Conservation (phyloP, 2,329 filamentous ascomycete species). For the Penicillium glabrum region DNA sequence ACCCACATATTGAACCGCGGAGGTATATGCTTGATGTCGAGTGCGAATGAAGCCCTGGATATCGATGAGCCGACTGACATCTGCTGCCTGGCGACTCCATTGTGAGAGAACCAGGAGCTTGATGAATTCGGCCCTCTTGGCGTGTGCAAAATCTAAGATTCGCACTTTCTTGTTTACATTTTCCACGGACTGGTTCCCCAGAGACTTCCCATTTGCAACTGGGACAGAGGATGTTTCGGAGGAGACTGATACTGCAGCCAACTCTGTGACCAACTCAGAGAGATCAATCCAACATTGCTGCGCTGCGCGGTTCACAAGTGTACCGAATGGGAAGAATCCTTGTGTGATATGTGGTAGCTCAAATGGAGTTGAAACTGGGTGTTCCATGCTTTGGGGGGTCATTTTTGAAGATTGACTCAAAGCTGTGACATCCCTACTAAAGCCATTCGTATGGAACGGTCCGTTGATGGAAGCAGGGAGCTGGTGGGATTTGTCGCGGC, state of each 20-base stretch:
- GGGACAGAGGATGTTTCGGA: slow-evolving; percentile 26
- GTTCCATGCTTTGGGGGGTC: slow-evolving; percentile 1
- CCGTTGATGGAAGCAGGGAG: slow-evolving; percentile 22
- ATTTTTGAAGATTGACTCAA: slow-evolving; percentile 12
- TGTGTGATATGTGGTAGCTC: slow-evolving; percentile 68
- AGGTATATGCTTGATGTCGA: slow-evolving; percentile 61
- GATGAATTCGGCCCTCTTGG: slow-evolving; percentile 82
- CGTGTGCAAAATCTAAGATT: slow-evolving; percentile 75
- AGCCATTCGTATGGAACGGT: slow-evolving; percentile 28
- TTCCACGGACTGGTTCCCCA: slow-evolving; percentile 46
- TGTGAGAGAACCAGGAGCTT: slow-evolving; percentile 88
- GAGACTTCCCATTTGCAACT: slow-evolving; percentile 27
- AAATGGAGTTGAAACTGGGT: slow-evolving; percentile 38
- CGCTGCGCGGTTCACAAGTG: slow-evolving; percentile 73
- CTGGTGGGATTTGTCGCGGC: slow-evolving; percentile 15
- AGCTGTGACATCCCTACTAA: slow-evolving; percentile 12
- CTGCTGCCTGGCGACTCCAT: slow-evolving; percentile 78
- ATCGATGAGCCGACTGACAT: slow-evolving; percentile 86
- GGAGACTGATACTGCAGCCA: slow-evolving; percentile 68
- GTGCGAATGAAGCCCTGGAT: slow-evolving; percentile 71
- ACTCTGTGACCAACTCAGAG: slow-evolving; percentile 65
- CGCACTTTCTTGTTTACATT: slow-evolving; percentile 74
- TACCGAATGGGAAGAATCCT: slow-evolving; percentile 73
- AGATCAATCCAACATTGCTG: slow-evolving; percentile 82
- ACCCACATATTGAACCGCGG: slow-evolving; percentile 63